Percentiles rank a stretch among this genome's conserved stretches.
These are phyloP conservation scores for Lecanicillium sp. DNA, from an alignment of 2,329 filamentous ascomycete species.

Conservation along the genomic window DNA sequence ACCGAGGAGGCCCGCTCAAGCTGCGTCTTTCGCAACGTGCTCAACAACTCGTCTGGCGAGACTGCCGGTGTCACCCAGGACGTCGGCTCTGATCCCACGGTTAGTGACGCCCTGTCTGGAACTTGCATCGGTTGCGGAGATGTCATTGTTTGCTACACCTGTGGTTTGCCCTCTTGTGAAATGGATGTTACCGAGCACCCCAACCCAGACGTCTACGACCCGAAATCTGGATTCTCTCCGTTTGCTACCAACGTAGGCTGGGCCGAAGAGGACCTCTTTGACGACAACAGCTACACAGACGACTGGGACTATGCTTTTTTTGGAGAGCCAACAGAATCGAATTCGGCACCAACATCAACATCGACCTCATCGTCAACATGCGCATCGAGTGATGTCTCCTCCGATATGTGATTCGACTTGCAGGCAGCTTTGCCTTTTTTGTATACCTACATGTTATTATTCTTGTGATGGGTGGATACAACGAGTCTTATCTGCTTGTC, in stretches of 20 bases:
- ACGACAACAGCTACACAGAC: slow-evolving; percentile 15
- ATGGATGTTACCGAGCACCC: slow-evolving; percentile 11
- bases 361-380: too few relatives aligned
- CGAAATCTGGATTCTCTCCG: slow-evolving; percentile 14
- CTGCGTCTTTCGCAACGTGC: slow-evolving; percentile 91
- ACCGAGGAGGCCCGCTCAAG: slow-evolving; percentile 78
- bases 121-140: slow-evolving; percentile 39
- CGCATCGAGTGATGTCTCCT: too few relatives aligned
- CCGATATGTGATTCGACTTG: too few relatives aligned
- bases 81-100: slow-evolving; percentile 95
- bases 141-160: slow-evolving; percentile 33
- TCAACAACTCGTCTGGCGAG: slow-evolving; percentile 86
- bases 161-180: slow-evolving; percentile 21
- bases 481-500: too few relatives aligned
- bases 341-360: background rate
- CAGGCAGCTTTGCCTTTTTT: too few relatives aligned
- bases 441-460: too few relatives aligned
- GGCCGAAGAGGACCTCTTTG: slow-evolving; percentile 23
- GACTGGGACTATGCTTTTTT: background rate
- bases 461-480: too few relatives aligned
- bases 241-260: slow-evolving; percentile 8
- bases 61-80: slow-evolving; percentile 97
- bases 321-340: background rate
- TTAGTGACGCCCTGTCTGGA: slow-evolving; percentile 55
- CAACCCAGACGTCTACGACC: slow-evolving; percentile 16